Conservation (phyloP, 306 rosid genomes). For the Comarum palustre region DNA sequence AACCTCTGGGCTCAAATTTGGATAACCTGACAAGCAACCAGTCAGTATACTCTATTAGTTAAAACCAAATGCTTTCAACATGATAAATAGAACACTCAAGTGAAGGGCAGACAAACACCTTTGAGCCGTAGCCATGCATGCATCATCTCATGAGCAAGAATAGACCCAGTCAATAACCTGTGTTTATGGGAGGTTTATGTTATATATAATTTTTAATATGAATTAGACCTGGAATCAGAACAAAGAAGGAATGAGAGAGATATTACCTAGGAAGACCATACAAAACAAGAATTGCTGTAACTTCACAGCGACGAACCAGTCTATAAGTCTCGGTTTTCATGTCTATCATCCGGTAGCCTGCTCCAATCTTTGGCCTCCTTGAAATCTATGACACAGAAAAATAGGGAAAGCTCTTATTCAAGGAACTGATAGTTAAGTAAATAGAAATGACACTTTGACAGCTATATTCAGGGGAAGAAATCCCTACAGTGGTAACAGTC, state of each 20-base stretch:
- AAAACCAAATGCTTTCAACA: not conserved
- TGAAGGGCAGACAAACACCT: slow-evolving; percentile 45
- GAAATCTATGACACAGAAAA: slow-evolving; percentile 49
- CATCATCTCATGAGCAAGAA: slow-evolving; percentile 99
- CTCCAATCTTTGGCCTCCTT: slow-evolving; percentile 77
- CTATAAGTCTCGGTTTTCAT: slow-evolving; percentile 86
- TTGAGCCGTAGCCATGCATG: slow-evolving; percentile 98
- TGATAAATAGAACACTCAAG: not conserved
- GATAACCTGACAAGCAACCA: slow-evolving; percentile 58
- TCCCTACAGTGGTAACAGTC: slow-evolving; percentile 75
- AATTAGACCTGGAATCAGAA: slow-evolving; percentile 4
- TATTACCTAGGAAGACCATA: slow-evolving; percentile 94
- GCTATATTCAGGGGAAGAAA: slow-evolving; percentile 12
- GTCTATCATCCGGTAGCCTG: slow-evolving; percentile 69
- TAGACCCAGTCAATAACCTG: slow-evolving; percentile 92
- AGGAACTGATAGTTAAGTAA: slow-evolving; percentile 6
- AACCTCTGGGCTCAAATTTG: slow-evolving; percentile 80
- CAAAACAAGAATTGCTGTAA: slow-evolving; percentile 88
- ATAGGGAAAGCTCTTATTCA: slow-evolving; percentile 8
- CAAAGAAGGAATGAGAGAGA: not conserved
- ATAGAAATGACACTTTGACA: not conserved
- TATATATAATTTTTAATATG: not conserved
- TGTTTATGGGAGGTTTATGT: slow-evolving; percentile 26
- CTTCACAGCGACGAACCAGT: slow-evolving; percentile 81
- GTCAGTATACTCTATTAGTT: not conserved